These are phyloP conservation scores for Fusarium sp. DNA, from an alignment of 2,329 filamentous ascomycete genomes.

Conservation along the genomic window DNA sequence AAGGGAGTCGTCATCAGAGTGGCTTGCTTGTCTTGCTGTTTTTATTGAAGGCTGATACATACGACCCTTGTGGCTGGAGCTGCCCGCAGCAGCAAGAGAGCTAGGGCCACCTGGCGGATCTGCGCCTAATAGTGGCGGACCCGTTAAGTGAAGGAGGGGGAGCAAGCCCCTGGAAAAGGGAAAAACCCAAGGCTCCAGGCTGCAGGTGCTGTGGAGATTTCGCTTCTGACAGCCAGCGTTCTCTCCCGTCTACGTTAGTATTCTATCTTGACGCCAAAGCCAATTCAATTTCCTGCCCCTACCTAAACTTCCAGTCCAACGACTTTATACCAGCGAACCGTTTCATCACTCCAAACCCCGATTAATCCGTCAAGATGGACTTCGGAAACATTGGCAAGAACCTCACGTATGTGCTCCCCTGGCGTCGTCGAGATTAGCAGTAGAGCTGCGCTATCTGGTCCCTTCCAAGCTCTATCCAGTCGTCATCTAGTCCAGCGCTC, in stretches of 20 bases:
- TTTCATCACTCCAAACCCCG: conserved; percentile 11
- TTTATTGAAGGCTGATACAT: conserved; percentile 13
- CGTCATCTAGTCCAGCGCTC: conserved; percentile 23
- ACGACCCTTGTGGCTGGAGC: conserved; percentile 17
- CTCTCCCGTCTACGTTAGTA: conserved; percentile 3
- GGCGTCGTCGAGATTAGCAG: conserved; percentile 16
- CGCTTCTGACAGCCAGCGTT: conserved; percentile 49
- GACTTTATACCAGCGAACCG: conserved; percentile 15
- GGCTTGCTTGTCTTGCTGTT: conserved; percentile 18
- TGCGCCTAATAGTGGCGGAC: conserved; percentile 25
- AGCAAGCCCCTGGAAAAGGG: conserved; percentile 43
- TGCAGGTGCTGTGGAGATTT: conserved; percentile 38
- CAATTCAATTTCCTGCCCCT: conserved; percentile 23
- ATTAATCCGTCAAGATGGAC: conserved; percentile 58
- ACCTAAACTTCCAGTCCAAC: conserved; percentile 19
- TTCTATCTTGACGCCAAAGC: conserved; percentile 36
- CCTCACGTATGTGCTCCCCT: conserved; percentile 59
- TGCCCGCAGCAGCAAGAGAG: conserved; percentile 29
- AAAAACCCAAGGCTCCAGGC: conserved; percentile 33
- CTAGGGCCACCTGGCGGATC: conserved; percentile 43
- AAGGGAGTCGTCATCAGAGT: conserved; percentile 35
- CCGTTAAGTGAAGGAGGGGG: conserved; percentile 19
- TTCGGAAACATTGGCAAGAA: conserved; percentile 69
- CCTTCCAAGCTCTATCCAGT: conserved; percentile 17
- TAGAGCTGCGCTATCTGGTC: conserved; percentile 28